A percentile compares a stretch with the other conserved stretches of the same genome.
Evolutionary conservation across 345 rosid genomes (phyloP).

Genomic region (Populus euphratica): DNA sequence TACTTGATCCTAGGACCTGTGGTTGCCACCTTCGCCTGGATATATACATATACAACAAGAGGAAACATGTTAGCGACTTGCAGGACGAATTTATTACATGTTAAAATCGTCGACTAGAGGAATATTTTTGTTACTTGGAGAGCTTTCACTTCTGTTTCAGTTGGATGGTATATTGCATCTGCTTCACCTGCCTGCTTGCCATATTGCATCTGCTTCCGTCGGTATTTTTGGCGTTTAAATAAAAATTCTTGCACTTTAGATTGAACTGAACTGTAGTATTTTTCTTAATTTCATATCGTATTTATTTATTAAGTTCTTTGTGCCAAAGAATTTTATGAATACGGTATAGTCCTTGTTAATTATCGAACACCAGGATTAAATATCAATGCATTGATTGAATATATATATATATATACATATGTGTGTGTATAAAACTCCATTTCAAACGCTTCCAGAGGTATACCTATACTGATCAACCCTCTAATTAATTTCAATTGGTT

Average conservation of each 20-base stretch:
- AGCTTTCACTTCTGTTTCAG: conserved; percentile 22
- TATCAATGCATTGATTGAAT: no score
- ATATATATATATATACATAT: no score
- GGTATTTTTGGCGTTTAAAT: no score
- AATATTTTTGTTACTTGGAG: conserved; percentile 19
- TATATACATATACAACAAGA: not conserved
- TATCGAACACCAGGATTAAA: not conserved
- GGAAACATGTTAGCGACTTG: not conserved
- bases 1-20: conserved; percentile 6
- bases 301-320: not conserved
- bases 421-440: no score
- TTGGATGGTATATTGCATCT: conserved; percentile 15
- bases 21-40: conserved; percentile 21
- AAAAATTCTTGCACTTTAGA: not conserved
- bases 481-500: no score
- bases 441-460: no score
- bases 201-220: no score
- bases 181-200: conserved; percentile 22
- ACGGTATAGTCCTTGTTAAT: no score
- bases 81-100: not conserved
- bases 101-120: not conserved
- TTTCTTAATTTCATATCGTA: not conserved
- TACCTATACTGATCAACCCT: no score
- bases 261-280: not conserved
- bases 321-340: no score